Conservation (phyloP, 805 yeast species). For the Lipomyces orientalis region DNA sequence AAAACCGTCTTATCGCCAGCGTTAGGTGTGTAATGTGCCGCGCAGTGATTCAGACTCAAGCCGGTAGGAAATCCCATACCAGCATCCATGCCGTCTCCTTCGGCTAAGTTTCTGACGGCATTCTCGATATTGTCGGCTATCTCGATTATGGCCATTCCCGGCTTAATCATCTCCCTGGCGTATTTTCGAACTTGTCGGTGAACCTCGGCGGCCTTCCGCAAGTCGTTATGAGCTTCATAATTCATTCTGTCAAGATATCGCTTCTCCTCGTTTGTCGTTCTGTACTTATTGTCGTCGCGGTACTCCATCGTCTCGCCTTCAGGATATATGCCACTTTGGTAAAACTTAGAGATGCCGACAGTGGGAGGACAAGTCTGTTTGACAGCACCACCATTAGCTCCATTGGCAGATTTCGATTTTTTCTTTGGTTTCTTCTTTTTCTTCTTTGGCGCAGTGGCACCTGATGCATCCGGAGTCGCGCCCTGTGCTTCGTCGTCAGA, state of each 20-base stretch:
- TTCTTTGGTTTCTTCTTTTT: conserved; percentile 55
- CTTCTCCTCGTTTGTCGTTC: conserved; percentile 86
- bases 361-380: conserved; percentile 55
- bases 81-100: conserved; percentile 61
- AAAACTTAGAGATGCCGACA: conserved; percentile 68
- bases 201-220: conserved; percentile 94
- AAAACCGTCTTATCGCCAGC: conserved; percentile 87
- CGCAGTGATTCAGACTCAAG: conserved; percentile 86
- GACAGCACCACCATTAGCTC: conserved; percentile 46
- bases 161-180: conserved; percentile 73
- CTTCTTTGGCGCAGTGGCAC: conserved; percentile 56
- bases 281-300: conserved; percentile 65
- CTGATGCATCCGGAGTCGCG: conserved; percentile 40
- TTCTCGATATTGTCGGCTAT: conserved; percentile 90
- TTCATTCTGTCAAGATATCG: conserved; percentile 72
- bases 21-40: conserved; percentile 98
- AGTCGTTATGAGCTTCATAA: conserved; percentile 74
- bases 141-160: conserved; percentile 91
- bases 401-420: conserved; percentile 44
- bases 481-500: conserved; percentile 44
- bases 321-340: conserved; percentile 76
- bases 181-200: conserved; percentile 89
- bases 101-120: conserved; percentile 75
- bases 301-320: conserved; percentile 89
- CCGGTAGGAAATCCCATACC: conserved; percentile 99